These are phyloP conservation scores for Ramaria rubella DNA, from an alignment of 768 basidiomycete species.

Conservation along the genomic window DNA sequence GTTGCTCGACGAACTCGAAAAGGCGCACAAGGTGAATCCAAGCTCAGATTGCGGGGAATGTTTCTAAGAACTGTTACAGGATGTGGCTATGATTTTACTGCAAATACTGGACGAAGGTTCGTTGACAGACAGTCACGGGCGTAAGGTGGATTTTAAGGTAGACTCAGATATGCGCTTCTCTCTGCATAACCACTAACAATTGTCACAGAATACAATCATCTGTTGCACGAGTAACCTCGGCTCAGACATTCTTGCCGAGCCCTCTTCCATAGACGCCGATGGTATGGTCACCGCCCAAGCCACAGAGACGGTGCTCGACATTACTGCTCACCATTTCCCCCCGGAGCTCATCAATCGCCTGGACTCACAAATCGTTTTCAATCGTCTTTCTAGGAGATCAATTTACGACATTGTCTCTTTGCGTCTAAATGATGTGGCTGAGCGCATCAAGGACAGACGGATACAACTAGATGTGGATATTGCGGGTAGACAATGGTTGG, in stretches of 20 bases:
- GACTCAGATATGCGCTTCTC: not conserved
- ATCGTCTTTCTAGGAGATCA: constrained; percentile 70
- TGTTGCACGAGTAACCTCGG: constrained; percentile 87
- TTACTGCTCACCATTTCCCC: constrained; percentile 76
- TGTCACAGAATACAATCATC: constrained; percentile 77
- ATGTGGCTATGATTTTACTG: constrained; percentile 83
- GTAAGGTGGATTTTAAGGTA: constrained; percentile 87
- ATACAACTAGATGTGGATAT: constrained; percentile 69
- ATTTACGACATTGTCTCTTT: constrained; percentile 76
- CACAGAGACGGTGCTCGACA: constrained; percentile 59
- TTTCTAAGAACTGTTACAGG: constrained; percentile 30
- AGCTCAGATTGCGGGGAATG: not conserved
- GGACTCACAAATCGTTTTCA: constrained; percentile 84
- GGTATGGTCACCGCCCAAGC: constrained; percentile 61
- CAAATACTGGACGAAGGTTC: constrained; percentile 89
- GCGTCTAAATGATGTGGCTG: constrained; percentile 66
- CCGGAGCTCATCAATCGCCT: constrained; percentile 88
- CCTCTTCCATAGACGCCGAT: constrained; percentile 51
- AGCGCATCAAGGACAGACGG: constrained; percentile 53
- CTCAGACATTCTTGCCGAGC: constrained; percentile 67
- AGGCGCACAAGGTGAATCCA: constrained; percentile 66
- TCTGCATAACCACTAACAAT: not conserved
- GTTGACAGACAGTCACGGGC: constrained; percentile 86
- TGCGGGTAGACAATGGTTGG: constrained; percentile 60
- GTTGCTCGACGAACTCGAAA: constrained; percentile 61